These are phyloP conservation scores for Globisporangium ultimum DNA, from an alignment of 352 stramenopile species.

Conservation along the genomic window DNA sequence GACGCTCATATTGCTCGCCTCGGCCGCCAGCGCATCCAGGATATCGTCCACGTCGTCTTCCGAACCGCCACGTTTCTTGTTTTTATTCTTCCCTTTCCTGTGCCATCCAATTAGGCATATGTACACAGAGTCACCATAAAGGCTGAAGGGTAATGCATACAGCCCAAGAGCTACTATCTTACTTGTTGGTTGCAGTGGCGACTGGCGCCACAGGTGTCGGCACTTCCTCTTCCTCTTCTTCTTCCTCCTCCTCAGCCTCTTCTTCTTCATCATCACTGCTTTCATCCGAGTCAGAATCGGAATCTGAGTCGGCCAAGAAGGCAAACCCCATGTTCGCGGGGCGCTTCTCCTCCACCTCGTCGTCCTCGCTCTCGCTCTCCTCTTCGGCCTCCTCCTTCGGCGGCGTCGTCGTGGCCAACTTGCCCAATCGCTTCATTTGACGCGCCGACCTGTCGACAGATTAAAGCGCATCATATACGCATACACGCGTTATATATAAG, in stretches of 20 bases:
- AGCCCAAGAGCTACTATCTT: background rate
- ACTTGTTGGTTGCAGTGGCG: conserved; percentile 13
- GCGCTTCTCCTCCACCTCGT: conserved; percentile 51
- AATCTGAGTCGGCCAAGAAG: conserved; percentile 72
- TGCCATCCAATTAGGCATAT: background rate
- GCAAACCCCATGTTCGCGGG: conserved; percentile 57
- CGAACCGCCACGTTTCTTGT: conserved; percentile 26
- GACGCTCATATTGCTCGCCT: conserved; percentile 38
- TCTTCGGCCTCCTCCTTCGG: conserved; percentile 25
- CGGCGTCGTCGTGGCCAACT: conserved; percentile 42
- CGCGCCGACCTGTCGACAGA: conserved; percentile 55
- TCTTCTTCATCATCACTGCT: conserved; percentile 19
- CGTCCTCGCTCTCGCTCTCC: conserved; percentile 31
- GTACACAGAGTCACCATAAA: background rate
- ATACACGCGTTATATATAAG: background rate
- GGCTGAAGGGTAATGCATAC: background rate
- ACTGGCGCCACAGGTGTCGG: conserved; percentile 9
- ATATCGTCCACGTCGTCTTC: conserved; percentile 63
- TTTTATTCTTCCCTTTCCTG: conserved; percentile 38
- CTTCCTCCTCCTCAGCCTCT: conserved; percentile 17
- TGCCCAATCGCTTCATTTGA: conserved; percentile 66
- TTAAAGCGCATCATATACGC: background rate
- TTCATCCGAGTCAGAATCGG: conserved; percentile 45
- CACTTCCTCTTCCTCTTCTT: conserved; percentile 12
- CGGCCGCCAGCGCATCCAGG: conserved; percentile 49